A percentile compares a stretch with the other conserved stretches of the same genome.
Conservation (phyloP, 148 eudicot genomes). For the Pouteria glomerata region DNA sequence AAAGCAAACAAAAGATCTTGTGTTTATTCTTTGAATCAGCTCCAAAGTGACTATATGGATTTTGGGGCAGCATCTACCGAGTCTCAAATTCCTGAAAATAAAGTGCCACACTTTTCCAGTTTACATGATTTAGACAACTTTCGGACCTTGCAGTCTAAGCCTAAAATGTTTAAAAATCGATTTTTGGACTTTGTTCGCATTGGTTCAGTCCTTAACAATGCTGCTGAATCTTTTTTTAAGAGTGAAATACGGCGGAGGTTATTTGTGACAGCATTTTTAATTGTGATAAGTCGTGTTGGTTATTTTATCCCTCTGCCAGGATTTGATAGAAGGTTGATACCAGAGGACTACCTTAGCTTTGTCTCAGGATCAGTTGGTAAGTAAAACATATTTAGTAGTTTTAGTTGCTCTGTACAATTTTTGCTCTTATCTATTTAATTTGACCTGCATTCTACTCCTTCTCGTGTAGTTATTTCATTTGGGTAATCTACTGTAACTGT, state of each 20-base stretch:
- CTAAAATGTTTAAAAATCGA: slow-evolving; percentile 54
- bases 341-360: slow-evolving; percentile 79
- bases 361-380: slow-evolving; percentile 78
- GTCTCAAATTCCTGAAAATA: slow-evolving; percentile 36
- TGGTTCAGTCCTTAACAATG: slow-evolving; percentile 64
- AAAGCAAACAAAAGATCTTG: slow-evolving; percentile 25
- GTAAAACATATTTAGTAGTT: slow-evolving; percentile 6
- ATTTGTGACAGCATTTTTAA: slow-evolving; percentile 76
- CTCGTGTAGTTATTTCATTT: background rate
- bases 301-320: slow-evolving; percentile 97
- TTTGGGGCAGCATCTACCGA: slow-evolving; percentile 38
- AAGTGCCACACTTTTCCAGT: slow-evolving; percentile 11
- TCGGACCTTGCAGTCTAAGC: slow-evolving; percentile 25
- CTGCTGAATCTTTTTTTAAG: slow-evolving; percentile 92
- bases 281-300: slow-evolving; percentile 77
- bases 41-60: slow-evolving; percentile 16
- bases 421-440: background rate
- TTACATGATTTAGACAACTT: slow-evolving; percentile 15
- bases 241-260: slow-evolving; percentile 93
- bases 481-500: background rate
- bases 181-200: slow-evolving; percentile 58
- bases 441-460: background rate
- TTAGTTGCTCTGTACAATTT: background rate
- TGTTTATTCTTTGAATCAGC: slow-evolving; percentile 16
- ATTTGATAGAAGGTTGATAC: slow-evolving; percentile 86